Evolutionary conservation across 306 rosid genomes (phyloP).

Genomic region (Sindora glabra): DNA sequence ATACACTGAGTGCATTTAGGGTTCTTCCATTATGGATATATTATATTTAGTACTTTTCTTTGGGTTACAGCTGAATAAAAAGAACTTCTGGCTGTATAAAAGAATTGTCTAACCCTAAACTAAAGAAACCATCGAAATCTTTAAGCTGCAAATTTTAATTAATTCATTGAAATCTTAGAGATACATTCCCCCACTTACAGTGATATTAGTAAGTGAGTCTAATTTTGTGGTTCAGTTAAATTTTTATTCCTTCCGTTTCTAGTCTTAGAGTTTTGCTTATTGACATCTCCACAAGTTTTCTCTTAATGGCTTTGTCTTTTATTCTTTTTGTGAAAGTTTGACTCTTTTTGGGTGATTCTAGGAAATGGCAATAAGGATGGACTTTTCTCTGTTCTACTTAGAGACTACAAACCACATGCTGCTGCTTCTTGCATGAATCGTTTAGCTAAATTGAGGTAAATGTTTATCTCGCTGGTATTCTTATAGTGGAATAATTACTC

Average conservation of each 20-base stretch:
- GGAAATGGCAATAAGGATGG: slow-evolving; percentile 98
- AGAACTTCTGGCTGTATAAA: too few relatives aligned
- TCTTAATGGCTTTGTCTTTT: neutral
- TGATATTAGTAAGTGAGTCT: neutral
- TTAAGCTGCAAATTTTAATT: neutral
- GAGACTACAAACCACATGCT: slow-evolving; percentile 87
- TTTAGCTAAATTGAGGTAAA: slow-evolving; percentile 83
- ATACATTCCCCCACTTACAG: neutral
- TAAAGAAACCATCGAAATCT: too few relatives aligned
- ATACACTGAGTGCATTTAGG: too few relatives aligned
- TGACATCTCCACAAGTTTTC: neutral
- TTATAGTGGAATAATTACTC: too few relatives aligned
- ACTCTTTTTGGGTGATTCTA: slow-evolving; percentile 23
- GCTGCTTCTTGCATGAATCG: slow-evolving; percentile 98
- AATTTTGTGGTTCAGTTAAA: neutral
- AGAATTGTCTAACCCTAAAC: too few relatives aligned
- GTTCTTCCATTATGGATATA: too few relatives aligned
- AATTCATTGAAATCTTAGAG: neutral
- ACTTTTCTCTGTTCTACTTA: slow-evolving; percentile 79
- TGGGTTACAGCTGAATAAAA: too few relatives aligned
- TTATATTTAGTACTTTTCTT: too few relatives aligned
- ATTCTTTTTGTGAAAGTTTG: slow-evolving; percentile 3
- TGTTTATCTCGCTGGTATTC: neutral
- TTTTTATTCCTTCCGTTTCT: neutral
- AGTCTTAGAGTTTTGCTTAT: slow-evolving; percentile 3